phyloP scores from a whole-genome alignment of 495 filamentous ascomycete species.

The Podospora appendiculata region DNA sequence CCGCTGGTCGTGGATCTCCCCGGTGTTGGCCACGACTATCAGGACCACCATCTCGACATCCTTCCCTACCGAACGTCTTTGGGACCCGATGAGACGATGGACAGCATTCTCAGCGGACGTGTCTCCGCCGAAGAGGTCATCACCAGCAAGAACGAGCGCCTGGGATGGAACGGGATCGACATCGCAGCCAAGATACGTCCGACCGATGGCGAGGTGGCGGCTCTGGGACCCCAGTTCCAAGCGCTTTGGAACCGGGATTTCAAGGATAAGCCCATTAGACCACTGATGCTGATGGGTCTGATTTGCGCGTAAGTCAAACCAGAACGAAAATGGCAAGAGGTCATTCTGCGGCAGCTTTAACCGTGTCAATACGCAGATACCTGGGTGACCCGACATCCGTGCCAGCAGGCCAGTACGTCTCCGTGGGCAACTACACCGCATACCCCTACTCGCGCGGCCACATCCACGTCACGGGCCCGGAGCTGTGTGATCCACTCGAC shows the following conservation, averaged over 20 bases:
- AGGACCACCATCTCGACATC: conserved; percentile 39
- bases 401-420: conserved; percentile 9
- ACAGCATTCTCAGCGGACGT: conserved; percentile 20
- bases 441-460: conserved; percentile 51
- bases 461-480: conserved; percentile 44
- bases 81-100: conserved; percentile 25
- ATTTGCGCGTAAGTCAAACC: background rate
- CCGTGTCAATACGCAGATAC: background rate
- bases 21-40: conserved; percentile 42
- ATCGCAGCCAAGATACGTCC: conserved; percentile 35
- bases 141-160: conserved; percentile 17
- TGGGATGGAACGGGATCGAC: conserved; percentile 44
- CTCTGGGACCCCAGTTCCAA: conserved; percentile 33
- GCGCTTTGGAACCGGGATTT: conserved; percentile 39
- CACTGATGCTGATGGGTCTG: conserved; percentile 26
- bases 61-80: conserved; percentile 23
- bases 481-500: conserved; percentile 22
- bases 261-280: conserved; percentile 26
- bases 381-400: background rate
- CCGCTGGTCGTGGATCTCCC: conserved; percentile 31
- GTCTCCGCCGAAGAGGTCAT: conserved; percentile 14
- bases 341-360: too few species aligned
- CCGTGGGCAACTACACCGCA: conserved; percentile 28
- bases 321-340: background rate
- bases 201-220: conserved; percentile 29